These are phyloP conservation scores for Pyrus communis DNA, from an alignment of 306 rosid species.

Conservation along the genomic window DNA sequence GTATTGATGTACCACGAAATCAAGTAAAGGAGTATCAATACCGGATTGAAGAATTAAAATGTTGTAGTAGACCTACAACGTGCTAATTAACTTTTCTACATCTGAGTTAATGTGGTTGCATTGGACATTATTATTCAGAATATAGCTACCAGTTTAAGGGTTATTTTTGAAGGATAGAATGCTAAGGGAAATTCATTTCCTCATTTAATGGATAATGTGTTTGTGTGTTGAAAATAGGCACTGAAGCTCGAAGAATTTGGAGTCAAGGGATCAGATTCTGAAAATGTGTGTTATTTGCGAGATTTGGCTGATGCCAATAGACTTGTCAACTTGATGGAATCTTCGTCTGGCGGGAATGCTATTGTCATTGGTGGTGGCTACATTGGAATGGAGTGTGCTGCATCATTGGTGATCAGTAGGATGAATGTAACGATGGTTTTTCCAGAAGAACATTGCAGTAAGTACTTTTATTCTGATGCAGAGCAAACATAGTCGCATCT, in stretches of 20 bases:
- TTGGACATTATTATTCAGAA: not conserved
- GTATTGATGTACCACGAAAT: too few relatives aligned
- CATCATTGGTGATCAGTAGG: constrained; percentile 87
- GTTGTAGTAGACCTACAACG: not conserved
- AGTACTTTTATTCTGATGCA: constrained; percentile 20
- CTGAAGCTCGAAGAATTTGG: constrained; percentile 96
- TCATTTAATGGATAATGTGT: not conserved
- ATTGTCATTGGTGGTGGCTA: constrained; percentile 97
- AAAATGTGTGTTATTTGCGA: constrained; percentile 86
- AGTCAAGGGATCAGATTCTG: constrained; percentile 85
- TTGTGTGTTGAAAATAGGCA: constrained; percentile 40
- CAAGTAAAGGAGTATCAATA: not conserved
- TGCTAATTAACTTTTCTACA: not conserved
- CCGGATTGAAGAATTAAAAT: not conserved
- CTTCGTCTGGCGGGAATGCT: constrained; percentile 76
- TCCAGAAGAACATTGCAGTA: constrained; percentile 98
- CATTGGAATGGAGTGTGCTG: constrained; percentile 98
- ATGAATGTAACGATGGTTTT: constrained; percentile 86
- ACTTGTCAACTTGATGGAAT: constrained; percentile 52
- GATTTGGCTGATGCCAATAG: constrained; percentile 77
- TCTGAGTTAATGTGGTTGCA: not conserved
- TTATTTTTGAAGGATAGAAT: not conserved
- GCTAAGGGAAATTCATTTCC: not conserved
- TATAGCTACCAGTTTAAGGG: not conserved
- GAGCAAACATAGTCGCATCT: not conserved